Base-by-base conservation (phyloP, 2,329 filamentous ascomycete genomes). In the Fusarium cyanostomum region DNA sequence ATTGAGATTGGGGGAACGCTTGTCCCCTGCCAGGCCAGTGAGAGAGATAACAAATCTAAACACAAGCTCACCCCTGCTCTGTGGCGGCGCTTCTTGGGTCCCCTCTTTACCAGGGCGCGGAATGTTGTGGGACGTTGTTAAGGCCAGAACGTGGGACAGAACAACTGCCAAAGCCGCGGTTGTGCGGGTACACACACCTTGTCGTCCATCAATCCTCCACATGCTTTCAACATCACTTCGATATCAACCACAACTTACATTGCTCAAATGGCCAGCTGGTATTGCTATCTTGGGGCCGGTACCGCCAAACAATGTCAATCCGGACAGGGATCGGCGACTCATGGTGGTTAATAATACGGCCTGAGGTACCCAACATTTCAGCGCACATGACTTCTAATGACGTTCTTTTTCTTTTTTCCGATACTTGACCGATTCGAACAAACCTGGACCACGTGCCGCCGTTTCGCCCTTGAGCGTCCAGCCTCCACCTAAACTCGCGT, bases 361-460 rank as follows among this genome's bases (percentile, higher is more conserved):
- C 64, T 62, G 62, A 64, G 68, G 61, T 60, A 51, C 53, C 43
- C 21, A 56, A 44, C 42, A 45, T 45, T 60, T 28, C 41, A 41
- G 38, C 50, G 56, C 39, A 31, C 45, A 68, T 42, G 52, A 59
- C 41, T 55, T 24, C 27, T 43, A 18, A 59, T 68, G 62, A 69
- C 58, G 49, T 69, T 46, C 18, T n/a, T 55, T 69, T 57, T 33
- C 18, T 39, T 53, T 61, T 64, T 67, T 44, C 69, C 69, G 67
- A 70, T 59, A 67, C 67, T 71, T 71, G 62, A 71, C 69, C 69
- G 69, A 71, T 65, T 68, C 67, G 50, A 67, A 28, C 53, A 59
- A 21, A 49, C 41, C 45, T 57, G 21, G 16, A 28, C 24, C 39
- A 59, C 52, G 58, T 58, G 38, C 65, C 62, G 56, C 59, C 50